Evolutionary conservation across 1,139 yeast genomes (phyloP), one percentile per base, ranked within the genome.

Genomic region (Ogataea hybrid): DNA sequence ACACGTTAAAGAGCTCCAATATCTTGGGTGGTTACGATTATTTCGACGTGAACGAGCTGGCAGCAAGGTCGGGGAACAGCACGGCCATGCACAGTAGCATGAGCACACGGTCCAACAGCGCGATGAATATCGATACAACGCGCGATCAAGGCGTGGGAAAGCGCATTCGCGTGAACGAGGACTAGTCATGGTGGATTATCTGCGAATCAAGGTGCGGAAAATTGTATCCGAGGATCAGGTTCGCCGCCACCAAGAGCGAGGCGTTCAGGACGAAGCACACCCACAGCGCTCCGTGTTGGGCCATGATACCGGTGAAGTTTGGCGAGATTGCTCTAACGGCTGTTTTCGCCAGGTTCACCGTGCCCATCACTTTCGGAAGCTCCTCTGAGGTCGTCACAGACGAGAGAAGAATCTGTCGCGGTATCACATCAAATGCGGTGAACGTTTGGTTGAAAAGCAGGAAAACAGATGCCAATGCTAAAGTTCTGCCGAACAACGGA

Each of bases 371-470:
- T 53, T 73, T 76, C 4, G 95, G 80, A 35, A 89, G 66, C 44
- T 86, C 94, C 11, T 69, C 63, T 15, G 59, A 47, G 9, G 75
- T 71, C 41, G 89, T 79, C 15, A 87, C 69, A 3, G 86, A 75
- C 0, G 95, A 79, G 29, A 88, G 64, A 32, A 89, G 68, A 4
- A 88, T 78, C 61, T 88, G 96, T 41, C 97, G 73, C 6, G 96
- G 96, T 2, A 88, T 94, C 22, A 88, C 96, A 59, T 89, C 97
- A 92, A 88, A 87, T 0, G 89, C 77, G 2, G 81, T 71, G 1
- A 89, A 71, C 2, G 78, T 64, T 42, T 77, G 74, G 45, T 83
- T 71, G 14, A 73, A 58, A 16, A 79, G 48, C 28, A 79, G 61
- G 11, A 65, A 50, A 1, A 55, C 47, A 53, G 70, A 56, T 0